These are phyloP conservation scores for Phytophthora cryptogea DNA, from an alignment of 352 stramenopile species.

Conservation along the genomic window DNA sequence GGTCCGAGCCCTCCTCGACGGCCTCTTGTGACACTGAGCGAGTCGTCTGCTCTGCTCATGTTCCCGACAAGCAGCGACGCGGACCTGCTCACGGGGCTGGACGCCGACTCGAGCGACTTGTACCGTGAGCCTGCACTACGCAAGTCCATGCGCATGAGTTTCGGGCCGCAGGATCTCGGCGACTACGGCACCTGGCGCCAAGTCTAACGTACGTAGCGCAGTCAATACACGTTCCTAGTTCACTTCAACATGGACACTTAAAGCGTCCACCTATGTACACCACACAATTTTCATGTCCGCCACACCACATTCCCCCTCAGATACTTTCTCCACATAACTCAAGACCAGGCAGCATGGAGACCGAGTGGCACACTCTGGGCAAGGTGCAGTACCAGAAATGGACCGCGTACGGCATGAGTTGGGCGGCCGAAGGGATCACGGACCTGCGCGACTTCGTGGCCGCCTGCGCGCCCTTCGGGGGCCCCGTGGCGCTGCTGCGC, in stretches of 20 bases:
- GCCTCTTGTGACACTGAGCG: slow-evolving; percentile 28
- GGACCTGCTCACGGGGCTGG: slow-evolving; percentile 22
- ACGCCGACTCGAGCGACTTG: slow-evolving; percentile 64
- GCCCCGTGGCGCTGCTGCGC: slow-evolving; percentile 71
- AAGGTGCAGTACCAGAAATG: slow-evolving; percentile 90
- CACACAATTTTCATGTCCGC: not conserved
- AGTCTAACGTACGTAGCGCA: slow-evolving; percentile 22
- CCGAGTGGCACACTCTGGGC: slow-evolving; percentile 84
- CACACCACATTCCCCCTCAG: slow-evolving; percentile 1
- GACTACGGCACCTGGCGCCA: slow-evolving; percentile 53
- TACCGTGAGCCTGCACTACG: slow-evolving; percentile 78
- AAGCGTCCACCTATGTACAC: not conserved
- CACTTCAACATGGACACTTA: slow-evolving; percentile 5
- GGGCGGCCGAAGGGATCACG: slow-evolving; percentile 49
- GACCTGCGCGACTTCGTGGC: slow-evolving; percentile 76
- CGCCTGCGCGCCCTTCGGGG: slow-evolving; percentile 65
- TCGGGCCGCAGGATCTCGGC: slow-evolving; percentile 44
- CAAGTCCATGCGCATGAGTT: slow-evolving; percentile 48
- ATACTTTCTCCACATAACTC: not conserved
- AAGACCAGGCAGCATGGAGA: slow-evolving; percentile 49
- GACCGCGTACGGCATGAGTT: slow-evolving; percentile 70
- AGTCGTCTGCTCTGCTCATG: slow-evolving; percentile 47
- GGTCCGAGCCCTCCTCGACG: slow-evolving; percentile 4
- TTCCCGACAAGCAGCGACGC: slow-evolving; percentile 42
- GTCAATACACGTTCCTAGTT: not conserved